These are phyloP conservation scores for Talaromyces borbonicus DNA, from an alignment of 495 filamentous ascomycete genomes.

Conservation along the genomic window DNA sequence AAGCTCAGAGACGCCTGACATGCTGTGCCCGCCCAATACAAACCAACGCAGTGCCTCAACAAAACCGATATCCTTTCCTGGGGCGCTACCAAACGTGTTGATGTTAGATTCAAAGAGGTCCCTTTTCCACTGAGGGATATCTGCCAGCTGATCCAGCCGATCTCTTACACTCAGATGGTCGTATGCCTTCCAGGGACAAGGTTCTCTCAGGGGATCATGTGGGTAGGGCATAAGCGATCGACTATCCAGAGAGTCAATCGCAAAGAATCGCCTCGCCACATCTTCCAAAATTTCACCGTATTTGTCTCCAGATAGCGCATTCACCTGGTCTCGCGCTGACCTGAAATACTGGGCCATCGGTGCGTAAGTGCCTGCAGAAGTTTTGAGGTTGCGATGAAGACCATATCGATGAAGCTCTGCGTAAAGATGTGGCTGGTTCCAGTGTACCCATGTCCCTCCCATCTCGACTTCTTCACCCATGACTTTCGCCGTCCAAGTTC, in stretches of 20 bases:
- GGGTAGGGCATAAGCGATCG: constrained; percentile 1
- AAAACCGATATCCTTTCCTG: constrained; percentile 10
- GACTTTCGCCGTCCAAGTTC: constrained; percentile 18
- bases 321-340: background rate
- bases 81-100: constrained; percentile 12
- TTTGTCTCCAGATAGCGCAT: background rate
- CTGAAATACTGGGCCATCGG: background rate
- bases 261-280: background rate
- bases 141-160: background rate
- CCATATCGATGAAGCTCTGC: constrained; percentile 16
- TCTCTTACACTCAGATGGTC: background rate
- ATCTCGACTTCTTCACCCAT: constrained; percentile 19
- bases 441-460: constrained; percentile 25
- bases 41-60: constrained; percentile 13
- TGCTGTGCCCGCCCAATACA: background rate
- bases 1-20: background rate
- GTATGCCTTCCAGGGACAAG: background rate
- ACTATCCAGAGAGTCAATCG: background rate
- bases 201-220: background rate
- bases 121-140: background rate
- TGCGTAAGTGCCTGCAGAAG: background rate
- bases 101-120: constrained; percentile 12
- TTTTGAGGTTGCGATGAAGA: background rate
- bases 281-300: background rate
- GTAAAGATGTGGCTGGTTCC: constrained; percentile 9